Evolutionary conservation across 129 eudicot genomes (phyloP).

Genomic region (Gnaphalium uliginosum): DNA sequence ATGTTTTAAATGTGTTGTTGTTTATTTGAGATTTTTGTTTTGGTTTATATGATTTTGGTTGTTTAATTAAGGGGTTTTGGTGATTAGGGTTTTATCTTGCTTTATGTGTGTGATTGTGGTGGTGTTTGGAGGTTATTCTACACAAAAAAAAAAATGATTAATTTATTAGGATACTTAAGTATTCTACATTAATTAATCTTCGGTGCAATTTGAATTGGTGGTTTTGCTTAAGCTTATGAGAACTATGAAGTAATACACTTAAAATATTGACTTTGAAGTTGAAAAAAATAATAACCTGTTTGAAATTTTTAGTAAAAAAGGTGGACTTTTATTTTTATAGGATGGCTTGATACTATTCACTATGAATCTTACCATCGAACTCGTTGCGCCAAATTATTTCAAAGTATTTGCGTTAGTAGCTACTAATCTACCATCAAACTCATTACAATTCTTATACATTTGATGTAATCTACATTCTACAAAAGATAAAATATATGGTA

Average conservation of each 20-base stretch:
- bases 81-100: not conserved
- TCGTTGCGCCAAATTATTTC: not conserved
- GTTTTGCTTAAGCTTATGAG: not conserved
- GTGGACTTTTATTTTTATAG: too few species aligned
- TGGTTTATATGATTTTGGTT: not conserved
- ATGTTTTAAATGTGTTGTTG: not conserved
- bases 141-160: too few species aligned
- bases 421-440: not conserved
- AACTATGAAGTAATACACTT: not conserved
- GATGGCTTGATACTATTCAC: too few species aligned
- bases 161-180: too few species aligned
- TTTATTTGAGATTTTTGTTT: not conserved
- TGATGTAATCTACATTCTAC: not conserved
- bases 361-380: not conserved
- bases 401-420: not conserved
- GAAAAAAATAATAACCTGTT: not conserved
- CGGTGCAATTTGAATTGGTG: not conserved
- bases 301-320: too few species aligned
- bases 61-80: not conserved
- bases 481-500: not conserved
- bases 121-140: not conserved
- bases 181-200: too few species aligned
- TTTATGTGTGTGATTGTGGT: not conserved
- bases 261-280: not conserved
- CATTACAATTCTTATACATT: not conserved